phyloP scores from a whole-genome alignment of 441 rosid genomes.

The Hypseocharis bilobata region DNA sequence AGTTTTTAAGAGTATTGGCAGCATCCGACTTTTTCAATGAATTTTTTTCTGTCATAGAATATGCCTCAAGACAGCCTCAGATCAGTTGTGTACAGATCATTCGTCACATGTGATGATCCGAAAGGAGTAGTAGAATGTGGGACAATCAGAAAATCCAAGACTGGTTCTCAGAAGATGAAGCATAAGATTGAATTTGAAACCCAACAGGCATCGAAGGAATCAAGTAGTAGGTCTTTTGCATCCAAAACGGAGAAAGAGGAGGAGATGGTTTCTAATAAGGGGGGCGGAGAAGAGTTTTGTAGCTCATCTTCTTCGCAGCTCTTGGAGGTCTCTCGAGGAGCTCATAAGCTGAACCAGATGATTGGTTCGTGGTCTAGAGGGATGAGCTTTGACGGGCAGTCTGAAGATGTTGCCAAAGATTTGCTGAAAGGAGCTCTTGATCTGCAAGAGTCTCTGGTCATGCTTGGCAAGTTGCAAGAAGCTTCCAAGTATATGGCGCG shows the following conservation, averaged over 20 bases:
- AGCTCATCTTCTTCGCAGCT: slow-evolving; percentile 56
- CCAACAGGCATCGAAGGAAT: slow-evolving; percentile 23
- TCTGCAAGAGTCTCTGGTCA: slow-evolving; percentile 66
- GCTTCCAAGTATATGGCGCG: slow-evolving; percentile 40
- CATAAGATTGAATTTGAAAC: slow-evolving; percentile 22
- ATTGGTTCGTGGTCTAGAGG: slow-evolving; percentile 59
- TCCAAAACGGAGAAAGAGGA: slow-evolving; percentile 30
- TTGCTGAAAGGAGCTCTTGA: slow-evolving; percentile 76
- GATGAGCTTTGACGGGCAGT: slow-evolving; percentile 29
- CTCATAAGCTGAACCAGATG: slow-evolving; percentile 62
- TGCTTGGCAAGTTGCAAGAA: slow-evolving; percentile 74
- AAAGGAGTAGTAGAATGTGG: slow-evolving; percentile 78
- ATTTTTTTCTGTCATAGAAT: slow-evolving; percentile 25
- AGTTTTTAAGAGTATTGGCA: background rate
- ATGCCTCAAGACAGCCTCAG: slow-evolving; percentile 58
- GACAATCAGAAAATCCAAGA: slow-evolving; percentile 53
- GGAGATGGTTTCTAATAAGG: slow-evolving; percentile 24
- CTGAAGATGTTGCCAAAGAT: slow-evolving; percentile 60
- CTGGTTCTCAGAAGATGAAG: slow-evolving; percentile 36
- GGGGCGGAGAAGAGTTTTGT: slow-evolving; percentile 22
- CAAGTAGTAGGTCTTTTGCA: slow-evolving; percentile 18
- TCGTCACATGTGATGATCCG: slow-evolving; percentile 76
- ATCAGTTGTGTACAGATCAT: slow-evolving; percentile 64
- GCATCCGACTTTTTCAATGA: slow-evolving; percentile 29
- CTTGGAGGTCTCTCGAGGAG: slow-evolving; percentile 63